Base-by-base conservation (phyloP, 352 stramenopile genomes). In the Phytopythium boreale region DNA sequence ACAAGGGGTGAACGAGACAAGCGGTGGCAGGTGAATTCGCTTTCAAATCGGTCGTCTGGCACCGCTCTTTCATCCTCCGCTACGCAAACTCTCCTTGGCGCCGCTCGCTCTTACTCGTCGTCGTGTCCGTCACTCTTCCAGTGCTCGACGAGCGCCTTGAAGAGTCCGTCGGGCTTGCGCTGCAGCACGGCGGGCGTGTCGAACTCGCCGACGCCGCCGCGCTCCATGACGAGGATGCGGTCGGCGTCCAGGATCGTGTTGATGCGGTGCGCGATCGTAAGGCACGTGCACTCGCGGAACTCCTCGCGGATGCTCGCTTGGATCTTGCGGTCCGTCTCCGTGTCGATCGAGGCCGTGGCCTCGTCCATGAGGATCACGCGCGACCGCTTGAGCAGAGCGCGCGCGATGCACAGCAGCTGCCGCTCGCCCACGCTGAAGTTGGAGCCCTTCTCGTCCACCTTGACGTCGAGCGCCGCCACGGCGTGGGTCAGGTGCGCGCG, bases 361-460 rank as follows among this genome's bases (percentile, higher is more conserved):
- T 99, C 98, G 65, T 99, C 98, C 85, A 99, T 98, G 3, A 99
- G 71, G 39, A 99, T 86, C 37, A 99, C 96, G 15, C 72, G 68
- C 55, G 92, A 95, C 27, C 95, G 84, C 41, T 89, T 87, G 4
- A 99, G 76, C 53, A 99, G 70, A 19, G 97, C 97, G 51, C 97
- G 80, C 49, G 91, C 97, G 61, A 99, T 92, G 64, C 95, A 98
- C 10, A 99, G 63, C 36, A 99, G 67, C 73, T 99, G 97, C 14
- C 96, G 79, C 69, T 99, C 92, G 8, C 97, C 97, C 29, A 98
- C 92, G 62, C 76, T 96, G 47, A 98, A 98, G 72, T 99, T 99
- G 12, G 62, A 76, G 41, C 97, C 97, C 36, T 95, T 95, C 63
- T 99, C 96, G 34, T 84, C 78, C 20, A 89, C 72, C 34, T 67